phyloP scores from a whole-genome alignment of 352 stramenopile genomes.

The Phytophthora quininea region DNA sequence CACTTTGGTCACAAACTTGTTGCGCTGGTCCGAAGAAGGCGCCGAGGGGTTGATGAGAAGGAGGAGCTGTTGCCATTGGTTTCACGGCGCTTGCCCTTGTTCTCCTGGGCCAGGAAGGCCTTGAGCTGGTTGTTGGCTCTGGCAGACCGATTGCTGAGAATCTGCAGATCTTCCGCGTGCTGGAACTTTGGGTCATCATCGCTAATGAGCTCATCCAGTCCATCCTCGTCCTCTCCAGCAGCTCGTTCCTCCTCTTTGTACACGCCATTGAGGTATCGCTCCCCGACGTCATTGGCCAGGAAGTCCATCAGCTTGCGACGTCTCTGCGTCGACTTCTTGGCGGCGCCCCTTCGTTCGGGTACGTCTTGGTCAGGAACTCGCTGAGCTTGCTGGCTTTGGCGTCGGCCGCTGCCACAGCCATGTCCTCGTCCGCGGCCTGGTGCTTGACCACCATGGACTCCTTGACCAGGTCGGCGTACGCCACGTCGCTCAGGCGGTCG shows the following conservation, averaged over 20 bases:
- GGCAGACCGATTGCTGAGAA: conserved; percentile 24
- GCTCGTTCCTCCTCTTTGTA: conserved; percentile 68
- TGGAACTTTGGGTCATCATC: conserved; percentile 28
- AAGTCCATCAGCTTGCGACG: conserved; percentile 79
- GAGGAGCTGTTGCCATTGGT: conserved; percentile 36
- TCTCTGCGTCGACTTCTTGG: conserved; percentile 41
- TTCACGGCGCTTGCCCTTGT: conserved; percentile 49
- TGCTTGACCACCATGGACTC: conserved; percentile 19
- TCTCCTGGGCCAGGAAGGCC: conserved; percentile 65
- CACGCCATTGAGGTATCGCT: conserved; percentile 72
- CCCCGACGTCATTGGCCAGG: conserved; percentile 70
- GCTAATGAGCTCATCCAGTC: conserved; percentile 30
- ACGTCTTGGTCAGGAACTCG: conserved; percentile 51
- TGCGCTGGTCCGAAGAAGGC: conserved; percentile 38
- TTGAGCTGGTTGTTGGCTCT: conserved; percentile 59
- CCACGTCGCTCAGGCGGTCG: conserved; percentile 55
- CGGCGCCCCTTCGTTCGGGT: conserved; percentile 30
- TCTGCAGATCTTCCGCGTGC: conserved; percentile 24
- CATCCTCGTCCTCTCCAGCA: conserved; percentile 26
- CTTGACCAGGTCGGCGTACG: conserved; percentile 39
- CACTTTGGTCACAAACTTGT: conserved; percentile 68
- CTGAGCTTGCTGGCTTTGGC: conserved; percentile 45
- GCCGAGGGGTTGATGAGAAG: conserved; percentile 35
- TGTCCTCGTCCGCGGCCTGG: conserved; percentile 15
- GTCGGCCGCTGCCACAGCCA: conserved; percentile 12